These are phyloP conservation scores for Guadua angustifolia DNA, from an alignment of 176 grass and related monocot species.

Conservation along the genomic window DNA sequence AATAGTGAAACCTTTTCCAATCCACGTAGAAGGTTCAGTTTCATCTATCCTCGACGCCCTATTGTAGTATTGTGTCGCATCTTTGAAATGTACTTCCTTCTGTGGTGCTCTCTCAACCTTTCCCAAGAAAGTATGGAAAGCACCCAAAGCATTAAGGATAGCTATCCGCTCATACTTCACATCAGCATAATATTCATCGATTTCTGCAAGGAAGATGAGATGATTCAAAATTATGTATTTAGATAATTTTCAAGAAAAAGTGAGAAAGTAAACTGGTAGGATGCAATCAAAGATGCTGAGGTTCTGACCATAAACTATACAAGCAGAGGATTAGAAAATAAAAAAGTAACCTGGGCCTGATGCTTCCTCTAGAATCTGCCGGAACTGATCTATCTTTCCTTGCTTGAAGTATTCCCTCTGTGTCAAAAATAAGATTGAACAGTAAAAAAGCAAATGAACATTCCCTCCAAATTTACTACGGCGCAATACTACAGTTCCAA, in stretches of 20 bases:
- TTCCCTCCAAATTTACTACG: not conserved
- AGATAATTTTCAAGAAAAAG: not conserved
- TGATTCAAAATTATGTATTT: slow-evolving; percentile 27
- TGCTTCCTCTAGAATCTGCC: slow-evolving; percentile 95
- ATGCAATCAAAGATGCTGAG: slow-evolving; percentile 14
- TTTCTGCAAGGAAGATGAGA: slow-evolving; percentile 63
- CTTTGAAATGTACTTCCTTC: slow-evolving; percentile 84
- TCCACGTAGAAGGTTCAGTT: slow-evolving; percentile 90
- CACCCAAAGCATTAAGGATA: slow-evolving; percentile 89
- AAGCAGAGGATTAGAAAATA: slow-evolving; percentile 3
- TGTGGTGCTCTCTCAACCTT: slow-evolving; percentile 73
- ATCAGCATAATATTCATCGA: slow-evolving; percentile 95
- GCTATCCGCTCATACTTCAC: slow-evolving; percentile 95
- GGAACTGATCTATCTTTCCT: slow-evolving; percentile 85
- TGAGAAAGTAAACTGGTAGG: slow-evolving; percentile 19
- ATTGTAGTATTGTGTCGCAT: slow-evolving; percentile 88
- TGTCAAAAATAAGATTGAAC: slow-evolving; percentile 31
- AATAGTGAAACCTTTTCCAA: slow-evolving; percentile 76
- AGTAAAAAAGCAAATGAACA: slow-evolving; percentile 34
- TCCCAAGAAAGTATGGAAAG: slow-evolving; percentile 84
- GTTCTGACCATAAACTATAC: not conserved
- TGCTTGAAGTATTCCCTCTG: slow-evolving; percentile 99
- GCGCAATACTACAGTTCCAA: not conserved
- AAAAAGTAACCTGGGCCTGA: slow-evolving; percentile 79
- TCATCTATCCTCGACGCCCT: slow-evolving; percentile 93